A percentile compares a stretch with the other conserved stretches of the same genome.
phyloP scores from a whole-genome alignment of 1,284 basidiomycete genomes.

The Ceratobasidium sp. region DNA sequence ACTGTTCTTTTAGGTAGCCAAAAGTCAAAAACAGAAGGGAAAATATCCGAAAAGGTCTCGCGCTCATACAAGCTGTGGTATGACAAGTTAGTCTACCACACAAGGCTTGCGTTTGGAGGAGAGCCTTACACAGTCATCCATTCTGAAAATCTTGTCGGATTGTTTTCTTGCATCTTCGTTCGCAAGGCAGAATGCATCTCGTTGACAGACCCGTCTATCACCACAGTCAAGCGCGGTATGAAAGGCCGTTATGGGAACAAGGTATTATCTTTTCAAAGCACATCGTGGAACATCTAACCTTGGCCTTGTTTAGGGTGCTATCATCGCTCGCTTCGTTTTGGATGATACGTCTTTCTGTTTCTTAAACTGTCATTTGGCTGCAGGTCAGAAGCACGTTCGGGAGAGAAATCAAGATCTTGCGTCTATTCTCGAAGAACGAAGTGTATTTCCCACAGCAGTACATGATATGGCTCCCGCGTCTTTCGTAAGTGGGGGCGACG shows the following conservation, averaged over 20 bases:
- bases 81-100: constrained; percentile 81
- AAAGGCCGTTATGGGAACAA: constrained; percentile 96
- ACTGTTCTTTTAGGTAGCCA: constrained; percentile 81
- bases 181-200: constrained; percentile 71
- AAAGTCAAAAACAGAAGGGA: constrained; percentile 69
- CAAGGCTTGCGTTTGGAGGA: constrained; percentile 76
- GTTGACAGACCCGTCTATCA: constrained; percentile 80
- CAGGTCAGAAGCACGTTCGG: constrained; percentile 87
- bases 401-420: constrained; percentile 89
- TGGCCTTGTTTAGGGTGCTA: constrained; percentile 76
- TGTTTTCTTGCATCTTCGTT: constrained; percentile 91
- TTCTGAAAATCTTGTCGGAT: constrained; percentile 90
- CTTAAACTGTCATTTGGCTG: constrained; percentile 96
- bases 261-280: constrained; percentile 62
- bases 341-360: constrained; percentile 95
- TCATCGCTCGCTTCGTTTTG: constrained; percentile 89
- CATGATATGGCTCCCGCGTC: constrained; percentile 67
- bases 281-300: constrained; percentile 17
- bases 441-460: constrained; percentile 71
- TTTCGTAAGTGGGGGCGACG: constrained; percentile 92
- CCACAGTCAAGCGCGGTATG: constrained; percentile 91
- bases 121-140: constrained; percentile 84
- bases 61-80: constrained; percentile 90
- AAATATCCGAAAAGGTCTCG: constrained; percentile 84
- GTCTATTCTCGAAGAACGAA: constrained; percentile 86